phyloP scores from a whole-genome alignment of 2,329 filamentous ascomycete species.

The Didymella keratinophila region DNA sequence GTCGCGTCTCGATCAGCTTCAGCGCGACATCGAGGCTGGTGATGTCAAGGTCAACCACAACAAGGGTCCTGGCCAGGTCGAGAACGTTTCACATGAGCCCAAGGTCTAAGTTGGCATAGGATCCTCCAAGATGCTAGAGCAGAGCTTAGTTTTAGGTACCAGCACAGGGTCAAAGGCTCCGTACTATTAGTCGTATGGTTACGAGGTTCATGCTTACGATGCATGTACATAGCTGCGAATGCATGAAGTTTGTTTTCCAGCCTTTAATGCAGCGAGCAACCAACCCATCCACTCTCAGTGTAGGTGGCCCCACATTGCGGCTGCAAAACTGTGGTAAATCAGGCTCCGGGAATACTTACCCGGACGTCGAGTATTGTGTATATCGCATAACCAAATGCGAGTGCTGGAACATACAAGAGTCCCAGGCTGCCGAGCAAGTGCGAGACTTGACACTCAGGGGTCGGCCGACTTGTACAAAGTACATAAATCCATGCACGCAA shows the following conservation, averaged over 20 bases:
- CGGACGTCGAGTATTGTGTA: background rate
- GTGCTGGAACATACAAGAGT: background rate
- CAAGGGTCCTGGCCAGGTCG: slow-evolving; percentile 16
- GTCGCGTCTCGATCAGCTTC: slow-evolving; percentile 47
- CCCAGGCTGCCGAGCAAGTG: background rate
- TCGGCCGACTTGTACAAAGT: slow-evolving; percentile 14
- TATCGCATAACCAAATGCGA: too few species aligned
- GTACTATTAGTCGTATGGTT: too few species aligned
- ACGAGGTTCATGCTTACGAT: background rate
- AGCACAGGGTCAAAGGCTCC: too few species aligned
- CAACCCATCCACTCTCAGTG: background rate
- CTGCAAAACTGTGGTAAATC: background rate
- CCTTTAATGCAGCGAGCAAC: background rate
- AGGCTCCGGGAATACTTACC: background rate
- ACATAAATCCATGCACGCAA: slow-evolving; percentile 18
- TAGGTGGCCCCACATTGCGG: background rate
- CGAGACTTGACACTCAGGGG: slow-evolving; percentile 8
- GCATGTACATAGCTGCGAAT: background rate
- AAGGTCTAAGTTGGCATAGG: slow-evolving; percentile 18
- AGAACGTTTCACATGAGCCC: slow-evolving; percentile 28
- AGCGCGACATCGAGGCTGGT: slow-evolving; percentile 49
- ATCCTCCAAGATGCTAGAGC: background rate
- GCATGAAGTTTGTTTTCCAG: background rate
- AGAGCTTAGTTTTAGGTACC: background rate
- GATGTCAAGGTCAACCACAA: slow-evolving; percentile 37